Percentiles rank a stretch among this genome's conserved stretches.
These are phyloP conservation scores for Aspergillus pseudoviridinutans DNA, from an alignment of 2,329 filamentous ascomycete genomes.

Conservation along the genomic window DNA sequence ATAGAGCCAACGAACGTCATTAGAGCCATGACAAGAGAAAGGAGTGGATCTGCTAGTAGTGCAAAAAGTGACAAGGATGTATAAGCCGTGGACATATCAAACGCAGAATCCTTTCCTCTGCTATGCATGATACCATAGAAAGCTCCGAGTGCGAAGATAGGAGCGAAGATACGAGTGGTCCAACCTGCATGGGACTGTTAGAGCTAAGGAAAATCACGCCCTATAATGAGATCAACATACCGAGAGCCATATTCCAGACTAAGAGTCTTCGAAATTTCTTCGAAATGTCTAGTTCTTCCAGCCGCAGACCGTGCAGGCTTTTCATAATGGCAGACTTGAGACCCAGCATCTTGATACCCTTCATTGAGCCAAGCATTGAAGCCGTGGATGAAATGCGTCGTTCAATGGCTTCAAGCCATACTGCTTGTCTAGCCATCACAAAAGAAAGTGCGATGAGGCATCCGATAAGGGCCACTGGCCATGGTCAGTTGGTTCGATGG, in stretches of 20 bases:
- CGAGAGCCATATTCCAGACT: slow-evolving; percentile 40
- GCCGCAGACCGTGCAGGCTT: slow-evolving; percentile 37
- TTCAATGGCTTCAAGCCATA: slow-evolving; percentile 51
- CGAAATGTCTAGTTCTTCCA: slow-evolving; percentile 40
- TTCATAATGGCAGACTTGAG: slow-evolving; percentile 40
- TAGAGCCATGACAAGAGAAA: slow-evolving; percentile 44
- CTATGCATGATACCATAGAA: slow-evolving; percentile 41
- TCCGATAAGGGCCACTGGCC: slow-evolving; percentile 30
- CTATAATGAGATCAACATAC: slow-evolving; percentile 15
- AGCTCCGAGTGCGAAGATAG: slow-evolving; percentile 45
- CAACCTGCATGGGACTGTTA: slow-evolving; percentile 24
- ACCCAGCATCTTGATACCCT: slow-evolving; percentile 50
- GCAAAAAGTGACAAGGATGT: slow-evolving; percentile 48
- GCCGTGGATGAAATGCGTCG: slow-evolving; percentile 47
- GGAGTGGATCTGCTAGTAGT: slow-evolving; percentile 44
- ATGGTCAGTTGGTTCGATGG: background rate
- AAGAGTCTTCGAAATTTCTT: slow-evolving; percentile 40
- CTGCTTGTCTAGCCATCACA: slow-evolving; percentile 38
- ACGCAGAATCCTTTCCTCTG: slow-evolving; percentile 22
- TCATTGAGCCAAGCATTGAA: slow-evolving; percentile 48
- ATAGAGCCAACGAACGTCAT: slow-evolving; percentile 43
- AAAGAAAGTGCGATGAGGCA: slow-evolving; percentile 34
- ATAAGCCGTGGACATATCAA: slow-evolving; percentile 43
- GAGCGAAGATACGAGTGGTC: slow-evolving; percentile 40
- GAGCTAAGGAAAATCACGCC: background rate